Conservation (phyloP, 495 filamentous ascomycete species). For the Daldinia childiae region DNA sequence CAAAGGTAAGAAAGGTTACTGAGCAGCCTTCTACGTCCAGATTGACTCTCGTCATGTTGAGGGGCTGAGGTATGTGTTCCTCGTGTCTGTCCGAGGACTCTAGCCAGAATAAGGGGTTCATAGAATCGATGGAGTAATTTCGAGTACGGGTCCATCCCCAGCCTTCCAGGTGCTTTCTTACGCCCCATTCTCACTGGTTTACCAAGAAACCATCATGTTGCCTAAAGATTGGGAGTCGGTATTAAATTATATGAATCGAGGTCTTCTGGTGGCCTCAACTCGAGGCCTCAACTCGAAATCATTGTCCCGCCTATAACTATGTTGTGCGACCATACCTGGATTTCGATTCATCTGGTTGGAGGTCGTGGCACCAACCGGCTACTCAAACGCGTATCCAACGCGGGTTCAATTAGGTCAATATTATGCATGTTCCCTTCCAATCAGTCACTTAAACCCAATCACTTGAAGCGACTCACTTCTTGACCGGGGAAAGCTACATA, state of each 20-base stretch:
- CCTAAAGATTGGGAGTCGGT: not conserved
- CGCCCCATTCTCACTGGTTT: not conserved
- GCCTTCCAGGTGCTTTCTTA: not conserved
- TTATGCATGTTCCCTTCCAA: not conserved
- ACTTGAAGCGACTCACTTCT: not conserved
- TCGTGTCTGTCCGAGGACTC: slow-evolving; percentile 44
- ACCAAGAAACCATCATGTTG: not conserved
- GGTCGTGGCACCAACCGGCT: not conserved
- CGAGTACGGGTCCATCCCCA: slow-evolving; percentile 17
- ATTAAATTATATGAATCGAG: not conserved
- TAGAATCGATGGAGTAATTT: slow-evolving; percentile 47
- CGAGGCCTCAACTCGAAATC: not conserved
- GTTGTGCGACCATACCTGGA: not conserved
- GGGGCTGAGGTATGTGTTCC: slow-evolving; percentile 36
- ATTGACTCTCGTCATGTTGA: slow-evolving; percentile 7
- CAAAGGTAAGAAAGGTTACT: slow-evolving; percentile 49
- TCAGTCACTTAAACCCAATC: not conserved
- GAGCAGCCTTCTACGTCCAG: slow-evolving; percentile 35
- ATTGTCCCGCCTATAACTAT: not conserved
- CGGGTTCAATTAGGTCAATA: not conserved
- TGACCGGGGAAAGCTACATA: not conserved
- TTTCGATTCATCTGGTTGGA: not conserved
- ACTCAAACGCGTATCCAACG: not conserved
- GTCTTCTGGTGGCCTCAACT: not conserved
- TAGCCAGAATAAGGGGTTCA: slow-evolving; percentile 46